Percentiles rank a stretch among this genome's conserved stretches.
These are phyloP conservation scores for Globisporangium apiculatum DNA, from an alignment of 352 stramenopile genomes.

Conservation along the genomic window DNA sequence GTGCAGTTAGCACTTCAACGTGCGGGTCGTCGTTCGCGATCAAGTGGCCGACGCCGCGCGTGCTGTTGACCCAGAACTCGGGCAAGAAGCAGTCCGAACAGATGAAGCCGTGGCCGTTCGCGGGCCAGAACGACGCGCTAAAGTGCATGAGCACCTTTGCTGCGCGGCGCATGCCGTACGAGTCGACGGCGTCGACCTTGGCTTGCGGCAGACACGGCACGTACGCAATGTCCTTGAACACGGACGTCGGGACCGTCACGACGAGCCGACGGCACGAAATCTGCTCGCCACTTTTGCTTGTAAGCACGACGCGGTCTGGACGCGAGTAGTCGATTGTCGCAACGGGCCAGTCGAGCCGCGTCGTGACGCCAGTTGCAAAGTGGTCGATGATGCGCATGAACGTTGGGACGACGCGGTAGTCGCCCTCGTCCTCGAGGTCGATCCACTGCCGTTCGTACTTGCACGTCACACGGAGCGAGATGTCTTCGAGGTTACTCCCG, in stretches of 20 bases:
- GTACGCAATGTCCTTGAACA: constrained; percentile 74
- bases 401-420: constrained; percentile 66
- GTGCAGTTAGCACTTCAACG: constrained; percentile 8
- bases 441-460: constrained; percentile 82
- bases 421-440: constrained; percentile 72
- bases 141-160: constrained; percentile 79
- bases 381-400: constrained; percentile 62
- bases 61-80: constrained; percentile 82
- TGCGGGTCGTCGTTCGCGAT: constrained; percentile 44
- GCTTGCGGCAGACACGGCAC: constrained; percentile 38
- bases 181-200: constrained; percentile 54
- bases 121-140: constrained; percentile 53
- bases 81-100: constrained; percentile 79
- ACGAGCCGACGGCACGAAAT: constrained; percentile 56
- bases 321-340: constrained; percentile 49
- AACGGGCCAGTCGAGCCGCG: constrained; percentile 51
- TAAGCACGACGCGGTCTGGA: constrained; percentile 42
- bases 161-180: constrained; percentile 67
- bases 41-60: constrained; percentile 51
- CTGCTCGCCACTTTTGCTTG: constrained; percentile 41
- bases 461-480: constrained; percentile 73
- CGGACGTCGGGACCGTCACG: constrained; percentile 69
- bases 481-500: constrained; percentile 54
- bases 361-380: constrained; percentile 41
- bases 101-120: constrained; percentile 68